Evolutionary conservation across 129 eudicot species (phyloP).

Genomic region (Centrapalus pauciflorus): DNA sequence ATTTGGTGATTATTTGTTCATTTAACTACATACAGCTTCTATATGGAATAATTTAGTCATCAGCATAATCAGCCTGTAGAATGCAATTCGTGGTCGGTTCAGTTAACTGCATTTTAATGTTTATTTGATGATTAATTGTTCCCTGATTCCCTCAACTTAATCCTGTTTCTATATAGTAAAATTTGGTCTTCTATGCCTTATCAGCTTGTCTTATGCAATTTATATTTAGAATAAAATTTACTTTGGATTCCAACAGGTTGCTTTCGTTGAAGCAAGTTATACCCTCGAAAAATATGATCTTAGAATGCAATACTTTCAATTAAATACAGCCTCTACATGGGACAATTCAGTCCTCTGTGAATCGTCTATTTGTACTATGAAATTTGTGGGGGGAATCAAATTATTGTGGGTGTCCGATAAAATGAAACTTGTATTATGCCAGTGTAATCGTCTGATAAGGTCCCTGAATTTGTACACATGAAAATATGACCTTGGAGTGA

Average conservation of each 20-base stretch:
- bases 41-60: too few species aligned
- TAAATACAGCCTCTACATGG: background rate
- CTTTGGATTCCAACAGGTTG: background rate
- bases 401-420: too few species aligned
- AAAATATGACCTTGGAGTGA: background rate
- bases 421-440: too few species aligned
- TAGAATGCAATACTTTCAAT: background rate
- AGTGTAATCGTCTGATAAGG: too few species aligned
- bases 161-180: background rate
- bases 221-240: background rate
- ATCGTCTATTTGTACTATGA: too few species aligned
- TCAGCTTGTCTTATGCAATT: background rate
- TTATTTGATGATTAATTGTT: conserved; percentile 5
- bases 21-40: too few species aligned
- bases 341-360: background rate
- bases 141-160: background rate
- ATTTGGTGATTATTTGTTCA: too few species aligned
- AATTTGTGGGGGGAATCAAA: background rate
- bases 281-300: background rate
- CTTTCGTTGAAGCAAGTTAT: background rate
- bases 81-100: too few species aligned
- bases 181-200: background rate
- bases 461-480: background rate
- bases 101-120: background rate
- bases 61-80: too few species aligned